Evolutionary conservation across 768 basidiomycete genomes (phyloP).

Genomic region (Leucocoprinus leucothites): DNA sequence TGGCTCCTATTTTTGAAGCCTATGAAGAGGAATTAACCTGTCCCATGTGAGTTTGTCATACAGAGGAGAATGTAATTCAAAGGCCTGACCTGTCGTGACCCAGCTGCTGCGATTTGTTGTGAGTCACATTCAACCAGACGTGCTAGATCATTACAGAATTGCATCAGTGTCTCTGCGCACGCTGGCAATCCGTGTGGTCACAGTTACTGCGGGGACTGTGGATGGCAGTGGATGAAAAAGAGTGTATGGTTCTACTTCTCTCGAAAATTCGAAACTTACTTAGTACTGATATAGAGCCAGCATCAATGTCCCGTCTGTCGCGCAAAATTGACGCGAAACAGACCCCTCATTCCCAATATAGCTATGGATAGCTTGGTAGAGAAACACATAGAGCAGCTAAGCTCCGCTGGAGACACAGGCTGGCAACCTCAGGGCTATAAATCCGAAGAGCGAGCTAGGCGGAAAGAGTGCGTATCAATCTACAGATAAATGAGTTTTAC

Average conservation of each 20-base stretch:
- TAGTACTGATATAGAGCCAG: conserved; percentile 23
- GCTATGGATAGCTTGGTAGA: conserved; percentile 57
- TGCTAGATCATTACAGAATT: not conserved
- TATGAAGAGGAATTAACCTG: conserved; percentile 68
- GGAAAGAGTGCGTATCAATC: conserved; percentile 48
- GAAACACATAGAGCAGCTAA: conserved; percentile 52
- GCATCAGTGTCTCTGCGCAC: conserved; percentile 54
- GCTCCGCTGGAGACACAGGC: conserved; percentile 39
- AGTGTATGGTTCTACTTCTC: conserved; percentile 36
- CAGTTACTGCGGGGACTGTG: conserved; percentile 67
- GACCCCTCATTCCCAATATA: conserved; percentile 64
- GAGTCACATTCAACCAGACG: conserved; percentile 22
- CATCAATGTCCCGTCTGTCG: conserved; percentile 61
- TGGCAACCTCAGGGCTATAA: conserved; percentile 51
- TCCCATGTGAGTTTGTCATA: conserved; percentile 54
- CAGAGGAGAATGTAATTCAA: not conserved
- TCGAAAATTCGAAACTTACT: not conserved
- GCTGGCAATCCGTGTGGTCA: conserved; percentile 73
- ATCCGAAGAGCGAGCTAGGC: conserved; percentile 46
- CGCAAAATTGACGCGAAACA: conserved; percentile 31
- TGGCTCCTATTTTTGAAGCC: conserved; percentile 32
- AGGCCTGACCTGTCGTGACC: conserved; percentile 12
- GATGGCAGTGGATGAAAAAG: conserved; percentile 53
- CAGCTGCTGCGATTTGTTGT: conserved; percentile 76
- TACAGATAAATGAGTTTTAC: not conserved